These are phyloP conservation scores for Tetrahymena borealis DNA, from an alignment of 73 alveolate genomes.

Conservation along the genomic window DNA sequence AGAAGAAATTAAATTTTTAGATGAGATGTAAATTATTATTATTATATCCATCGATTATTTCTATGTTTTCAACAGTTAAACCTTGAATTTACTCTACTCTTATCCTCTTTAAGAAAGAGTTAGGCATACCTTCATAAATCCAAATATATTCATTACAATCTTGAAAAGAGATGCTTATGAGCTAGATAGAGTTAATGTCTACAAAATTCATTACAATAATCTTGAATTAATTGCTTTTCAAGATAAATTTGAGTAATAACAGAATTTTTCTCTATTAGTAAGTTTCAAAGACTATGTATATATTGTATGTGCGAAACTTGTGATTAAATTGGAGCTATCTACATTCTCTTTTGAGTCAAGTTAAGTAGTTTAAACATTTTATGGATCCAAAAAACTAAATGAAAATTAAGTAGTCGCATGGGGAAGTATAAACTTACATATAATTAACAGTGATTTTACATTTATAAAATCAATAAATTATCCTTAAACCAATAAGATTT, in stretches of 20 bases:
- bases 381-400: too few relatives aligned
- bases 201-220: neutral
- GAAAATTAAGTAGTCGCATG: too few relatives aligned
- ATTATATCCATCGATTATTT: neutral
- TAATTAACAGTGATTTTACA: neutral
- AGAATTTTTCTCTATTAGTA: too few relatives aligned
- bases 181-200: neutral
- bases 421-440: neutral
- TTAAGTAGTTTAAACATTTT: too few relatives aligned
- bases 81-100: neutral
- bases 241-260: too few relatives aligned
- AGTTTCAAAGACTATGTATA: too few relatives aligned
- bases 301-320: too few relatives aligned
- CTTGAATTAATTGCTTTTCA: too few relatives aligned
- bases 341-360: too few relatives aligned
- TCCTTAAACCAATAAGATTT: neutral
- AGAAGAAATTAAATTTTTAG: neutral
- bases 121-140: neutral
- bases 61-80: neutral
- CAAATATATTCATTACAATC: neutral
- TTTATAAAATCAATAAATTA: neutral
- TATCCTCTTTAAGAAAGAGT: neutral
- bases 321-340: too few relatives aligned
- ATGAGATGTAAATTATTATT: neutral
- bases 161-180: neutral